Evolutionary conservation across 176 grass and related monocot species (phyloP).

Genomic region (Oryza meridionalis): DNA sequence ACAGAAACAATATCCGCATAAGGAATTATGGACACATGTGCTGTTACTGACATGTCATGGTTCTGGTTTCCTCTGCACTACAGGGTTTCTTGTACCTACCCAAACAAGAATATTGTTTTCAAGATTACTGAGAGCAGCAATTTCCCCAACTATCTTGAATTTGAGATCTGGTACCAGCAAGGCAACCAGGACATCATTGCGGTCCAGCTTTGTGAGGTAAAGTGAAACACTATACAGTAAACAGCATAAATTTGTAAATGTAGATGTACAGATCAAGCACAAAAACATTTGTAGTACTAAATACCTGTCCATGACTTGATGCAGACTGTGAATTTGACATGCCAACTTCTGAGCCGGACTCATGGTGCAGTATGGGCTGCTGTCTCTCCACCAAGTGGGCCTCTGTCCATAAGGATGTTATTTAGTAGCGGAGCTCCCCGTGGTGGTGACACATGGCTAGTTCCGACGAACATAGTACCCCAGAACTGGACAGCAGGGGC

Average conservation of each 20-base stretch:
- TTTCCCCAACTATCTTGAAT: slow-evolving; percentile 64
- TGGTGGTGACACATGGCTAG: slow-evolving; percentile 45
- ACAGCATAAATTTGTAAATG: not conserved
- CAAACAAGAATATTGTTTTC: slow-evolving; percentile 65
- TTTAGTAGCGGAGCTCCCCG: slow-evolving; percentile 45
- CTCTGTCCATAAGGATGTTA: slow-evolving; percentile 71
- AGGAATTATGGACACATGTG: not conserved
- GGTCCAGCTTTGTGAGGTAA: slow-evolving; percentile 73
- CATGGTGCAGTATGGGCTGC: slow-evolving; percentile 72
- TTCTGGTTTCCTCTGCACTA: not conserved
- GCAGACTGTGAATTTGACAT: slow-evolving; percentile 69
- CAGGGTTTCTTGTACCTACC: slow-evolving; percentile 69
- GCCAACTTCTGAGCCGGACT: slow-evolving; percentile 61
- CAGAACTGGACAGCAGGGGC: slow-evolving; percentile 68
- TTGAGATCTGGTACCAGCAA: slow-evolving; percentile 73
- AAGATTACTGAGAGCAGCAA: slow-evolving; percentile 64
- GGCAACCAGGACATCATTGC: slow-evolving; percentile 63
- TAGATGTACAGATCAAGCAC: not conserved
- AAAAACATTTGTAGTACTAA: slow-evolving; percentile 8
- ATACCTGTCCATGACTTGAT: slow-evolving; percentile 35
- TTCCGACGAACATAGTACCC: slow-evolving; percentile 58
- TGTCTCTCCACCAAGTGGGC: slow-evolving; percentile 54
- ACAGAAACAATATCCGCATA: not conserved
- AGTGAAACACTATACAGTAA: slow-evolving; percentile 37
- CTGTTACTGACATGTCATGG: not conserved